Base-by-base conservation (phyloP, 371 early-diverging fungal species). In the Syncephalastrum monosporum region DNA sequence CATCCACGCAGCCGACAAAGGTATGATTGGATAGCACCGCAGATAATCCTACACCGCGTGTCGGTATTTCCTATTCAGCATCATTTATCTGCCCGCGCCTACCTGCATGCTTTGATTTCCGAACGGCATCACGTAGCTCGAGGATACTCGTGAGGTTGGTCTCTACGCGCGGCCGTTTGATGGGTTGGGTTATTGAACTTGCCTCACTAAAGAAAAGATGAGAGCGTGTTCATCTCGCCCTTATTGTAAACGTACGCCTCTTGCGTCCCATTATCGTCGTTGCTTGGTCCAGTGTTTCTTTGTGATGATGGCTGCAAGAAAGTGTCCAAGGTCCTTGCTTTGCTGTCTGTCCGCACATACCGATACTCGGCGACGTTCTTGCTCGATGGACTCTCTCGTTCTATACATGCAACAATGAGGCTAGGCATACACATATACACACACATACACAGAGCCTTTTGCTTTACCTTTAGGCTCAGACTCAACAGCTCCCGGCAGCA, bases 1-100 rank as follows among this genome's bases (percentile, higher is more conserved):
- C 85, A 61, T 94, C 91, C 15, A 93, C 86, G 61, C 84, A 82
- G n/a, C 96, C 96, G n/a, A 97, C 95, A 74, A 92, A 91, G 0
- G 86, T 84, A 67, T 94, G 93, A 49, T 89, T 80, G 15, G 76
- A 64, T 53, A 97, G 81, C 4, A 96, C 67, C 3, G 78, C 75
- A 0, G 91, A 89, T 48, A 93, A 57, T 4, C 82, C 92, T 77
- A 68, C 24, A 21, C 6, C 17, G 16, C 38, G 10, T 33, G 38
- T 33, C 0, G 10, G 38, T 10, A 6, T 33, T 5, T 33, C 29
- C 7, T 33, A 2, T 12, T 33, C 10, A 29, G 41, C 27, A 41
- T 21, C 6, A 3, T n/a, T 16, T n/a, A 56, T 21, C 7, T 0
- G 27, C 7, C 15, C 25, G 24, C 25, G 24, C 58, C 33, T 69